Evolutionary conservation across 371 early-diverging fungal species (phyloP).

Genomic region (Synchytrium microbalum): DNA sequence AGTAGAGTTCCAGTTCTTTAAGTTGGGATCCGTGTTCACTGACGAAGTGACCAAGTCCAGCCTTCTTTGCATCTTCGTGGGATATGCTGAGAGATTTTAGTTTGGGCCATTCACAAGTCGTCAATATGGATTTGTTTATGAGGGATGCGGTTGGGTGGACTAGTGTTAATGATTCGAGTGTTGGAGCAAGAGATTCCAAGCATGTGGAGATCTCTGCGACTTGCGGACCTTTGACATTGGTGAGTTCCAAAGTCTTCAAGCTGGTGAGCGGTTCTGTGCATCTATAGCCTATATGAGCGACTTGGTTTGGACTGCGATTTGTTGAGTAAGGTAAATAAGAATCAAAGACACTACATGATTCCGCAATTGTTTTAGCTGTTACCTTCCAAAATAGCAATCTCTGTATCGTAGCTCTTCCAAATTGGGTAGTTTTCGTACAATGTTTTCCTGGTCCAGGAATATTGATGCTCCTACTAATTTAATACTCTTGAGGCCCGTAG

Average conservation of each 20-base stretch:
- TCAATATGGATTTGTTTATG: not conserved
- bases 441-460: not conserved
- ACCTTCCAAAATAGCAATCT: not conserved
- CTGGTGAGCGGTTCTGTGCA: not conserved
- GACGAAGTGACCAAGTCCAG: not conserved
- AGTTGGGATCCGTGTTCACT: not conserved
- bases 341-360: too few relatives aligned
- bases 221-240: not conserved
- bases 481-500: not conserved
- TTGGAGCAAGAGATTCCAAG: not conserved
- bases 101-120: not conserved
- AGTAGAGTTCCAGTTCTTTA: not conserved
- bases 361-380: too few relatives aligned
- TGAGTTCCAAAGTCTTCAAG: not conserved
- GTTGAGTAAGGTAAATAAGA: too few relatives aligned
- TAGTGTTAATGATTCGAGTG: not conserved
- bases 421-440: not conserved
- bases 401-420: not conserved
- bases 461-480: not conserved
- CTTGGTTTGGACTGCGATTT: not conserved
- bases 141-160: not conserved
- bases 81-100: not conserved
- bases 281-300: not conserved
- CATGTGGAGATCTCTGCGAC: not conserved
- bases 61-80: not conserved